Evolutionary conservation across 2,329 filamentous ascomycete species (phyloP).

Genomic region (Xylariaceae sp.): DNA sequence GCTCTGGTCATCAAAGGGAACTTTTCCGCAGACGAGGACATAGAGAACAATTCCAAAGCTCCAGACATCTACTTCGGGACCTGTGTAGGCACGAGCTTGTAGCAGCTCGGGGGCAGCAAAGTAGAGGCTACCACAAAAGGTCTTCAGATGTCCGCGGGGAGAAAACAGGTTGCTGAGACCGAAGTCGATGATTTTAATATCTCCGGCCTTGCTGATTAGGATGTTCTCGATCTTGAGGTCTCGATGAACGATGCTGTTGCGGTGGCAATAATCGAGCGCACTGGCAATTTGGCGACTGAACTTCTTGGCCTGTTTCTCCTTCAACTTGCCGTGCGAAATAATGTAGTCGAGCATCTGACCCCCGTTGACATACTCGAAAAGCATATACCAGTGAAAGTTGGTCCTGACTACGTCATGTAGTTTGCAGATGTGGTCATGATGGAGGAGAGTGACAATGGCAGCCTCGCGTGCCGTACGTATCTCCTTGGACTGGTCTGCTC

Average conservation of each 20-base stretch:
- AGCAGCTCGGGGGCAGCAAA: constrained; percentile 94
- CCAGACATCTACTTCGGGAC: constrained; percentile 96
- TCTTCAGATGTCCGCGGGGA: constrained; percentile 80
- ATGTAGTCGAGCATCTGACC: constrained; percentile 99
- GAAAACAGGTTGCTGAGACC: constrained; percentile 95
- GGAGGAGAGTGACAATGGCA: constrained; percentile 89
- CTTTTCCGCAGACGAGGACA: constrained; percentile 93
- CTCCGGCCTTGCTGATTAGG: constrained; percentile 95
- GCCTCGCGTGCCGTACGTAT: constrained; percentile 92
- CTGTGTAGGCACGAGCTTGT: constrained; percentile 90
- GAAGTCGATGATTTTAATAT: constrained; percentile 99
- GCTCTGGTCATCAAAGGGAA: constrained; percentile 97
- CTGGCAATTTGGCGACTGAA: constrained; percentile 97
- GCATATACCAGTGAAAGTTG: constrained; percentile 99
- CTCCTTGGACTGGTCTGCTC: constrained; percentile 94
- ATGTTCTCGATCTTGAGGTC: constrained; percentile 99
- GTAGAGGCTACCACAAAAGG: constrained; percentile 95
- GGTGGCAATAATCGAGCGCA: constrained; percentile 93
- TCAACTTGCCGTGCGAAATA: constrained; percentile 93
- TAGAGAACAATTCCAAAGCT: constrained; percentile 98
- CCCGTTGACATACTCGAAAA: constrained; percentile 98
- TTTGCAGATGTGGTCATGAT: constrained; percentile 93
- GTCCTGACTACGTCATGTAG: constrained; percentile 94
- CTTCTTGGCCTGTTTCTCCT: constrained; percentile 97
- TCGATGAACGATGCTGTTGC: constrained; percentile 96